Evolutionary conservation across 2,329 filamentous ascomycete genomes (phyloP).

Genomic region (Penicillium sp.): DNA sequence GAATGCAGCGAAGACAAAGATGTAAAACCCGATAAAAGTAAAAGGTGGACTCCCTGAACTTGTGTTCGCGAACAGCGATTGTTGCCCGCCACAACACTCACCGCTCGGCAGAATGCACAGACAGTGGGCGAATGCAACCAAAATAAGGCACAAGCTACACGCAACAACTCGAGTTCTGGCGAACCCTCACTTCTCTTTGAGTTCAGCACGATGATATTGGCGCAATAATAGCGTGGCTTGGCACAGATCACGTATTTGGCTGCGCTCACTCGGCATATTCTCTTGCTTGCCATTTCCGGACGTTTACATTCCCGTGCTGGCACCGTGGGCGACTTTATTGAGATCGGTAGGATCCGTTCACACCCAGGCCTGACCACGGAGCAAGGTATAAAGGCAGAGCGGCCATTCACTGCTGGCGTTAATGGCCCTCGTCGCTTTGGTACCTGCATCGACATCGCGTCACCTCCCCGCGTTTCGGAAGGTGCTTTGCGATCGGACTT

Average conservation of each 20-base stretch:
- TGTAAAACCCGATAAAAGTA: not conserved
- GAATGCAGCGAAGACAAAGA: not conserved
- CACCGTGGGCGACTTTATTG: slow-evolving; percentile 7
- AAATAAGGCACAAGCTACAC: slow-evolving; percentile 20
- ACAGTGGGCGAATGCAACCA: slow-evolving; percentile 17
- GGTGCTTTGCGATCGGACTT: not conserved
- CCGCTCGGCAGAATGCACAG: slow-evolving; percentile 25
- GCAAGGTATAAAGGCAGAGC: not conserved
- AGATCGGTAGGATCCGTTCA: slow-evolving; percentile 12
- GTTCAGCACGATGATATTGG: slow-evolving; percentile 6
- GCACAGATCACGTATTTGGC: slow-evolving; percentile 9
- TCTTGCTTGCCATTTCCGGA: slow-evolving; percentile 20
- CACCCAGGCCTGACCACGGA: not conserved
- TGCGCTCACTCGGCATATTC: slow-evolving; percentile 4
- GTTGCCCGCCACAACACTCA: slow-evolving; percentile 25
- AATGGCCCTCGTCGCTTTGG: slow-evolving; percentile 13
- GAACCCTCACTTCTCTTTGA: not conserved
- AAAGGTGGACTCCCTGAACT: not conserved
- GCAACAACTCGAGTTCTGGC: not conserved
- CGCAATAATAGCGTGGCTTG: slow-evolving; percentile 9
- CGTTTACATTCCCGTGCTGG: slow-evolving; percentile 23
- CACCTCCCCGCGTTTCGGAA: slow-evolving; percentile 21
- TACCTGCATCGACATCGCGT: slow-evolving; percentile 18
- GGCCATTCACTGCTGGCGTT: slow-evolving; percentile 4
- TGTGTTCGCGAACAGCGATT: slow-evolving; percentile 7